Evolutionary conservation across 1,284 basidiomycete genomes (phyloP), one percentile per base, ranked within the genome.

Genomic region (Irpex sp.): DNA sequence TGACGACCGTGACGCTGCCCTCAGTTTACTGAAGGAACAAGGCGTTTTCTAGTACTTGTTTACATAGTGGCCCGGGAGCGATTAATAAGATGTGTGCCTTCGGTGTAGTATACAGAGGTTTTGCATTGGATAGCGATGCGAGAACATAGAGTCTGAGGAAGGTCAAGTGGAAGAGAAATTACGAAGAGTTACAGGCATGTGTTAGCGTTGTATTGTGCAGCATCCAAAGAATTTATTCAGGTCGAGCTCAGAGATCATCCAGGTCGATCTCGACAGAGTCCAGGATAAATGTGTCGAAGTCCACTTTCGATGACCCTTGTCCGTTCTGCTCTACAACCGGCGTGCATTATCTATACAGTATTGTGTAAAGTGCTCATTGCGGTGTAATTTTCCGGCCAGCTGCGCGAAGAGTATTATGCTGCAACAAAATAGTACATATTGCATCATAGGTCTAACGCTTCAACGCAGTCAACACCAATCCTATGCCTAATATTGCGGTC

Each of bases 191-290:
- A 4, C 35, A 33, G 11, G 4, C 35, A 17, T 33, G 17, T 8
- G 53, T 9, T 55, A 55, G 5, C 31, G 31, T 55, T 55, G 50
- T 51, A 43, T 21, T 2, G 35, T 31, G 31, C 31, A 31, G 31
- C 31, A 31, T 31, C 31, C 31, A 31, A 31, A 2, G 31, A 2
- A 31, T 31, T 31, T 31, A 31, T 31, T 31, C 31, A 15, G 11
- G n/a, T 36, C 8, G 35, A 39, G 6, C 47, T 78, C n/a, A 92
- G 74, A 92, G 92, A 74, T 92, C 90, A 53, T 89, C 90, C 43
- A 92, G 78, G 72, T 92, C 90, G 64, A 92, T 81, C 66, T 92
- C 90, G 67, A 92, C 82, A 26, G 80, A 81, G 61, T 89, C 84
- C 66, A 90, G 81, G 49, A 91, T 72, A 17, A 81, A 77, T 6